Conservation (phyloP, 495 filamentous ascomycete species). For the Trichoderma virens region DNA sequence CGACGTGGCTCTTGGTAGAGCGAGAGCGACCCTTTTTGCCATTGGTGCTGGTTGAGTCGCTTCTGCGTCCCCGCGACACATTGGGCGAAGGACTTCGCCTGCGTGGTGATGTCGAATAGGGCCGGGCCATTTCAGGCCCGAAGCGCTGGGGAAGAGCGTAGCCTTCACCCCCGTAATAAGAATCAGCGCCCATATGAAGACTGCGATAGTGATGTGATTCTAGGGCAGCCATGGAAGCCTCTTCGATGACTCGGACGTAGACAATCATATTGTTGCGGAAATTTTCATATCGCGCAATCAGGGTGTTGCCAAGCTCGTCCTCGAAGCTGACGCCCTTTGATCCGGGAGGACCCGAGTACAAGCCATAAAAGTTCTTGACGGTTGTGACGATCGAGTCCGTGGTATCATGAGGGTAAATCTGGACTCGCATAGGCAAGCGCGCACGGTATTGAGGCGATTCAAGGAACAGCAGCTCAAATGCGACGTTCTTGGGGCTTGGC, state of each 20-base stretch:
- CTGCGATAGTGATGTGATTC: constrained; percentile 28
- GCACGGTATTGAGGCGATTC: constrained; percentile 65
- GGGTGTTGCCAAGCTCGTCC: constrained; percentile 72
- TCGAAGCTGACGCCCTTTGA: constrained; percentile 82
- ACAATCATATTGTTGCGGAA: constrained; percentile 82
- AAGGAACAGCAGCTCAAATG: constrained; percentile 77
- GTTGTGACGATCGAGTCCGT: constrained; percentile 95
- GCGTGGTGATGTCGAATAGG: constrained; percentile 57
- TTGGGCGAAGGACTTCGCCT: constrained; percentile 81
- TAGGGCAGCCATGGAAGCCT: constrained; percentile 43
- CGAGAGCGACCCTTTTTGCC: constrained; percentile 60
- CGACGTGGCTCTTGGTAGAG: constrained; percentile 60
- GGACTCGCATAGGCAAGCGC: constrained; percentile 81
- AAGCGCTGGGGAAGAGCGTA: constrained; percentile 45
- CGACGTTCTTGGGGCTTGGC: constrained; percentile 62
- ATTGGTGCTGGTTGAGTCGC: constrained; percentile 56
- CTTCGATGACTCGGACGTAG: constrained; percentile 78
- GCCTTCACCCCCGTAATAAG: constrained; percentile 20
- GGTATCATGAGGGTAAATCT: constrained; percentile 85
- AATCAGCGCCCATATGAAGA: constrained; percentile 22
- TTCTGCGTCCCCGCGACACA: constrained; percentile 62
- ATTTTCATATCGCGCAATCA: constrained; percentile 95
- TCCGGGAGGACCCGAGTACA: constrained; percentile 60
- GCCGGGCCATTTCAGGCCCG: constrained; percentile 54
- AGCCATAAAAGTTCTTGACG: constrained; percentile 94